phyloP scores from a whole-genome alignment of 768 basidiomycete species.

The Pleurotus salmoneostramineus region DNA sequence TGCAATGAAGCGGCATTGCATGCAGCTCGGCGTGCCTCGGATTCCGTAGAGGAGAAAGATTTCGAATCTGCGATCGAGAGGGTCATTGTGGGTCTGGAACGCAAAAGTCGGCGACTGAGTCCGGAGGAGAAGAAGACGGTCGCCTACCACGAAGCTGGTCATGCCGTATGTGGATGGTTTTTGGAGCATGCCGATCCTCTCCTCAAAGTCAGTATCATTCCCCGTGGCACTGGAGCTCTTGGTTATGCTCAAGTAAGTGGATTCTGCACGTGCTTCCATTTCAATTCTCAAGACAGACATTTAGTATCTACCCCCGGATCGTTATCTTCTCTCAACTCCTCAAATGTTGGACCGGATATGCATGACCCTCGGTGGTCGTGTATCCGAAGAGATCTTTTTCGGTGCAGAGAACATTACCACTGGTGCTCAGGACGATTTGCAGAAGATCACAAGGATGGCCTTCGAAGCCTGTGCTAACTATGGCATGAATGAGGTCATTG shows the following conservation, averaged over 20 bases:
- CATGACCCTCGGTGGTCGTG: constrained; percentile 97
- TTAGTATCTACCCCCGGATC: constrained; percentile 92
- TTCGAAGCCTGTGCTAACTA: constrained; percentile 95
- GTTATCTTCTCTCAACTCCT: constrained; percentile 91
- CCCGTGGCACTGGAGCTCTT: constrained; percentile 90
- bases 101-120: constrained; percentile 91
- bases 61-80: constrained; percentile 98
- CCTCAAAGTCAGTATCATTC: constrained; percentile 97
- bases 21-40: constrained; percentile 82
- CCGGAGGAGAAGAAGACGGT: constrained; percentile 98
- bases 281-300: constrained; percentile 10
- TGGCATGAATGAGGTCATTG: constrained; percentile 94
- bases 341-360: constrained; percentile 95
- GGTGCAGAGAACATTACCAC: constrained; percentile 90
- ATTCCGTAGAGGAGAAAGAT: constrained; percentile 75
- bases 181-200: constrained; percentile 95
- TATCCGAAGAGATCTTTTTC: constrained; percentile 98
- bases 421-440: constrained; percentile 96
- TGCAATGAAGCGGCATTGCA: constrained; percentile 97
- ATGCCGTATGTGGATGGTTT: constrained; percentile 98
- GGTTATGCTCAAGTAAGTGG: constrained; percentile 87
- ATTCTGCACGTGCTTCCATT: constrained; percentile 1
- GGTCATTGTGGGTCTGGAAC: constrained; percentile 94
- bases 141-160: constrained; percentile 98
- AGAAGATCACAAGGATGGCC: constrained; percentile 97